Percentiles rank a stretch among this genome's conserved stretches.
Evolutionary conservation across 1,139 yeast species (phyloP).

Genomic region (Pichia sp.): DNA sequence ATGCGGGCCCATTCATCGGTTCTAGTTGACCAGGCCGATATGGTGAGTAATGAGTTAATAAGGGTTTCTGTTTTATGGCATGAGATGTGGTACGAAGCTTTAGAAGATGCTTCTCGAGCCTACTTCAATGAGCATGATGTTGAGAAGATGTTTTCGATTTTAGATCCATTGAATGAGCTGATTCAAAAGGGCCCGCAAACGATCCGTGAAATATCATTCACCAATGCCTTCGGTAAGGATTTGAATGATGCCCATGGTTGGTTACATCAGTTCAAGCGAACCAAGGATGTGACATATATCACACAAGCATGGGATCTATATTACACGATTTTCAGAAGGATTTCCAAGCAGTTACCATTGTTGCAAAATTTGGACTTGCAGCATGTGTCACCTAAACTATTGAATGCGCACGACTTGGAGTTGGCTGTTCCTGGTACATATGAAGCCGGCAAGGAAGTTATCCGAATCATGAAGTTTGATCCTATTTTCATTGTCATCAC

Average conservation of each 20-base stretch:
- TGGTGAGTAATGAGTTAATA: conserved; percentile 90
- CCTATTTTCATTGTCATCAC: conserved; percentile 85
- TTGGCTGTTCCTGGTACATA: conserved; percentile 95
- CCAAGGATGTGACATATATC: conserved; percentile 80
- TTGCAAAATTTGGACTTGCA: conserved; percentile 82
- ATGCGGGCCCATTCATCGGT: conserved; percentile 84
- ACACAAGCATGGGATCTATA: conserved; percentile 98
- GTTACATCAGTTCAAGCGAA: conserved; percentile 79
- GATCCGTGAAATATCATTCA: conserved; percentile 89
- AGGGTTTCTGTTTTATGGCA: conserved; percentile 97
- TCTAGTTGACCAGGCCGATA: conserved; percentile 86
- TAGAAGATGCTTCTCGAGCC: conserved; percentile 92
- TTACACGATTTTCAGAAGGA: conserved; percentile 87
- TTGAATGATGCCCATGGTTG: conserved; percentile 90
- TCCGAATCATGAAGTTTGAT: conserved; percentile 70
- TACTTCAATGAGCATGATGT: conserved; percentile 94
- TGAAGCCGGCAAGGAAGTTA: conserved; percentile 74
- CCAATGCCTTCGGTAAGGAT: conserved; percentile 90
- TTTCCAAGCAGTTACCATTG: conserved; percentile 84
- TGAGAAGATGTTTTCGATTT: conserved; percentile 86
- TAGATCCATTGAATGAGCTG: conserved; percentile 85
- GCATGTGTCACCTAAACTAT: conserved; percentile 86
- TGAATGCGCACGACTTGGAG: conserved; percentile 73
- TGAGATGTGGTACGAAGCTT: conserved; percentile 96
- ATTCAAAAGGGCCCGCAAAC: conserved; percentile 88